Conservation (phyloP, 1,284 basidiomycete genomes). For the Ceratobasidium papillatum region DNA sequence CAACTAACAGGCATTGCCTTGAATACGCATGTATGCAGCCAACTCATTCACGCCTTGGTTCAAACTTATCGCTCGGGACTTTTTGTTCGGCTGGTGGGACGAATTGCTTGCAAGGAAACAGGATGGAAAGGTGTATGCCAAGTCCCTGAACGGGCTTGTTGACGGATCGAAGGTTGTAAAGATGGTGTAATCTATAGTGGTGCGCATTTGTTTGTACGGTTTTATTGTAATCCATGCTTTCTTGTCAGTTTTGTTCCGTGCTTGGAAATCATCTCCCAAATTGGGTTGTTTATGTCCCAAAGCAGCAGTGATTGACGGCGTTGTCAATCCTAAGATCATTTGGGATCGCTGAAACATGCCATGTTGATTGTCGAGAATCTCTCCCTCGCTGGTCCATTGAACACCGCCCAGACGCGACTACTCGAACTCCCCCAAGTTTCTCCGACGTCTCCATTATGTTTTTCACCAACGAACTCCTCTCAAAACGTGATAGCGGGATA, state of each 20-base stretch:
- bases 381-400: neutral
- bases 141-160: constrained; percentile 70
- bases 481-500: constrained; percentile 79
- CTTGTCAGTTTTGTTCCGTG: neutral
- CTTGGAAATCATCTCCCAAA: constrained; percentile 9
- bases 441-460: constrained; percentile 62
- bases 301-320: neutral
- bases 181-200: constrained; percentile 57
- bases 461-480: constrained; percentile 75
- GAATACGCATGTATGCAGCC: constrained; percentile 56
- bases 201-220: constrained; percentile 34
- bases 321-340: constrained; percentile 13
- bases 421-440: neutral
- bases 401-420: neutral
- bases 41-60: constrained; percentile 99
- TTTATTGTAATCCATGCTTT: constrained; percentile 14
- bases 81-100: constrained; percentile 99
- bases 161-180: constrained; percentile 80
- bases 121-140: constrained; percentile 71
- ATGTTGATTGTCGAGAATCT: constrained; percentile 21
- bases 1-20: neutral
- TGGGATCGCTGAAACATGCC: neutral
- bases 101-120: constrained; percentile 74
- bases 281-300: neutral
- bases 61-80: constrained; percentile 96